Evolutionary conservation across 176 grass and related monocot genomes (phyloP).

Genomic region (Pontederia crassipes): DNA sequence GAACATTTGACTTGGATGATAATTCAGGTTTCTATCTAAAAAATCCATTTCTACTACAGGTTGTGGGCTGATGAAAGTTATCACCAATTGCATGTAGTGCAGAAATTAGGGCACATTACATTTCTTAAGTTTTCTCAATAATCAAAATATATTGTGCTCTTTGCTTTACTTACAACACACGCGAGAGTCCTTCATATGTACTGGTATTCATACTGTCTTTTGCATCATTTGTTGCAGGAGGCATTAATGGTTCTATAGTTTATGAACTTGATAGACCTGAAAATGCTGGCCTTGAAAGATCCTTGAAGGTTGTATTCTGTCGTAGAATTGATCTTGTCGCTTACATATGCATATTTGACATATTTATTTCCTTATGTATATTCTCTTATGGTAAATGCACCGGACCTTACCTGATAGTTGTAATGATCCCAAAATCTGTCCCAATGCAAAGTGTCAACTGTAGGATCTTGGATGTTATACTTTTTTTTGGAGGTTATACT

Average conservation of each 20-base stretch:
- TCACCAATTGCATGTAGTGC: neutral
- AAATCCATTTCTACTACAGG: neutral
- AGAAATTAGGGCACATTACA: neutral
- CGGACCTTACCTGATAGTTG: too few relatives aligned
- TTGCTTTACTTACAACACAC: too few relatives aligned
- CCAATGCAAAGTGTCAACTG: too few relatives aligned
- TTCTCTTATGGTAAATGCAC: too few relatives aligned
- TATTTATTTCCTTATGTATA: slow-evolving; percentile 1
- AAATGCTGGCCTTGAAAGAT: slow-evolving; percentile 72
- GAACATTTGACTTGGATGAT: slow-evolving; percentile 59
- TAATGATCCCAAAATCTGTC: too few relatives aligned
- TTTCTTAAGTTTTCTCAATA: neutral
- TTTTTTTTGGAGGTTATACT: too few relatives aligned
- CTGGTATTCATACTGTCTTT: slow-evolving; percentile 1
- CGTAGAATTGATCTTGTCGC: neutral
- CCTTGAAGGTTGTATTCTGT: slow-evolving; percentile 51
- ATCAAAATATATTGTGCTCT: too few relatives aligned
- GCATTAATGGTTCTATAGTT: slow-evolving; percentile 94
- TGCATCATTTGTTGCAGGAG: slow-evolving; percentile 47
- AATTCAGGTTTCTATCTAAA: slow-evolving; percentile 52
- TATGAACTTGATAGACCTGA: slow-evolving; percentile 89
- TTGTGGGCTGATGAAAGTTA: neutral
- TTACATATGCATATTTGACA: neutral
- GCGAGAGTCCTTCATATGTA: too few relatives aligned
- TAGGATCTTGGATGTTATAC: too few relatives aligned